These are phyloP conservation scores for Xylaria scruposa DNA, from an alignment of 495 filamentous ascomycete genomes.

Conservation along the genomic window DNA sequence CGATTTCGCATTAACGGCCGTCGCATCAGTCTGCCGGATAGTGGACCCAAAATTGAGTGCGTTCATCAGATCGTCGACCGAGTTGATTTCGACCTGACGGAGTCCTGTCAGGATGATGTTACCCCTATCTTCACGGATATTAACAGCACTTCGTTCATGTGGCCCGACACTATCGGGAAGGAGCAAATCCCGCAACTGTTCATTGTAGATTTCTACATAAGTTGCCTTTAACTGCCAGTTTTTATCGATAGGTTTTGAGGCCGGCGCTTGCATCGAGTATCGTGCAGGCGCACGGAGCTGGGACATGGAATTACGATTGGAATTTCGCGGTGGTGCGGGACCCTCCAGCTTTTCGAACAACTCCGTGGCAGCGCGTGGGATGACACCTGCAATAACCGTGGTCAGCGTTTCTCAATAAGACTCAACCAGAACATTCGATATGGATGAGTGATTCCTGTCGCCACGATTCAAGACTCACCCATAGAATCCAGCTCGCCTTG, in stretches of 20 bases:
- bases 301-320: constrained; percentile 70
- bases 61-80: constrained; percentile 86
- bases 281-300: constrained; percentile 82
- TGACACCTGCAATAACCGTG: constrained; percentile 68
- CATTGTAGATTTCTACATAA: constrained; percentile 99
- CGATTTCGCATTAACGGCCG: constrained; percentile 96
- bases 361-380: constrained; percentile 85
- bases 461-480: constrained; percentile 61
- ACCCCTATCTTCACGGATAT: constrained; percentile 91
- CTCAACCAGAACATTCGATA: neutral
- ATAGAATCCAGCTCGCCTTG: constrained; percentile 75
- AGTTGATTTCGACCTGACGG: constrained; percentile 87
- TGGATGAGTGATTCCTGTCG: neutral
- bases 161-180: constrained; percentile 73
- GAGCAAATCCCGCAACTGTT: constrained; percentile 89
- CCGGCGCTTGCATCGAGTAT: constrained; percentile 69
- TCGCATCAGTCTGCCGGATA: constrained; percentile 98
- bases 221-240: constrained; percentile 94
- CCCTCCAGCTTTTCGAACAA: constrained; percentile 89
- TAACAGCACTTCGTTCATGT: constrained; percentile 75
- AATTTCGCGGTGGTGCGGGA: constrained; percentile 51
- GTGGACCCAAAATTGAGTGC: constrained; percentile 90
- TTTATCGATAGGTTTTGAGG: constrained; percentile 68
- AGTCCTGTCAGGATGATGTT: constrained; percentile 93
- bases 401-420: constrained; percentile 17